These are phyloP conservation scores for Oemleria cerasiformis DNA, from an alignment of 306 rosid genomes.

Conservation along the genomic window DNA sequence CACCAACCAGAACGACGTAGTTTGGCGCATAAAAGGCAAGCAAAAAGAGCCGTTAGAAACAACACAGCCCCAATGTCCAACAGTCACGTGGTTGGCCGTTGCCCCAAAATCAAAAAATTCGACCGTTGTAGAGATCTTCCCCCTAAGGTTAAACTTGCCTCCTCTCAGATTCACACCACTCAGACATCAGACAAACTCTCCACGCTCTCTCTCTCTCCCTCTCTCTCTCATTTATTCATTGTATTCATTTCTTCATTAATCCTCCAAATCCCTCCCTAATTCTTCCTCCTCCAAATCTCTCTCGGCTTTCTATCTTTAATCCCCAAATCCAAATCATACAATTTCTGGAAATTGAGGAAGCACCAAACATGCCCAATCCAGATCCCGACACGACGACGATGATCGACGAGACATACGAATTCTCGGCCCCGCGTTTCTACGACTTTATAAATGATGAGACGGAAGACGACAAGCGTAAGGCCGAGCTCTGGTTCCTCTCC, in stretches of 20 bases:
- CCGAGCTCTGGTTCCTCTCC: constrained; percentile 90
- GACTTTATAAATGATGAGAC: constrained; percentile 63
- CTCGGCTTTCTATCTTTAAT: background rate
- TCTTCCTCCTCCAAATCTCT: background rate
- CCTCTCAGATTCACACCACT: background rate
- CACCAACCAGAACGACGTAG: constrained; percentile 5
- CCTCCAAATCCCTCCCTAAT: constrained; percentile 8
- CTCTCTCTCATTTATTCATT: constrained; percentile 1
- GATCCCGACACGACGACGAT: constrained; percentile 11
- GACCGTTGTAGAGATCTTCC: constrained; percentile 36
- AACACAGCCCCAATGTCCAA: background rate
- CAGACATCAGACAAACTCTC: background rate
- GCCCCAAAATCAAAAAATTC: constrained; percentile 29
- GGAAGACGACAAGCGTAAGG: constrained; percentile 44
- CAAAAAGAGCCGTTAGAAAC: constrained; percentile 40
- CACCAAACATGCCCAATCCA: background rate
- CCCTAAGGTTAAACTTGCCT: constrained; percentile 2
- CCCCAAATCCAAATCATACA: background rate
- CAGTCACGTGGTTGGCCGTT: constrained; percentile 24
- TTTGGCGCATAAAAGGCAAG: background rate
- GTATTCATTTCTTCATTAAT: background rate
- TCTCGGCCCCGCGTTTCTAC: constrained; percentile 85
- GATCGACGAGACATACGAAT: constrained; percentile 75
- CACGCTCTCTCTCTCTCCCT: constrained; percentile 8
- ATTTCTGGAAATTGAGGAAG: background rate